Conservation (phyloP, 306 rosid species). For the Lagenaria siceraria region DNA sequence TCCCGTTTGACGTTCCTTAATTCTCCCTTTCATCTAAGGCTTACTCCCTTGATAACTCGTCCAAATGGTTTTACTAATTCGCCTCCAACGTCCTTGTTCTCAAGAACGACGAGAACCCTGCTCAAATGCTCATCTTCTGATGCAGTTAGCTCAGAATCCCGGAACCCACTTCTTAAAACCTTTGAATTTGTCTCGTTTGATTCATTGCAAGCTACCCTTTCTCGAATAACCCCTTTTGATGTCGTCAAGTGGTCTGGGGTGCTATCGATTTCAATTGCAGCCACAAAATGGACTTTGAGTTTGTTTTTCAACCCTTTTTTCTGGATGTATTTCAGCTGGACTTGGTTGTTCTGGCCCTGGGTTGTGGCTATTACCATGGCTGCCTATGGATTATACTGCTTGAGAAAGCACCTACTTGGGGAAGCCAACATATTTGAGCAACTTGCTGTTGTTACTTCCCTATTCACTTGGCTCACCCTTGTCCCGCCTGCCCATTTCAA, state of each 20-base stretch:
- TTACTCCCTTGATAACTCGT: constrained; percentile 15
- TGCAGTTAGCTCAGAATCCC: constrained; percentile 34
- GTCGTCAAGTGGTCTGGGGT: constrained; percentile 62
- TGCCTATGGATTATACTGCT: constrained; percentile 55
- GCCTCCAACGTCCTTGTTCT: constrained; percentile 8
- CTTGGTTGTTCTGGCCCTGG: constrained; percentile 97
- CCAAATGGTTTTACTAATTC: constrained; percentile 15
- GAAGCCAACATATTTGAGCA: constrained; percentile 73
- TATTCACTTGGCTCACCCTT: constrained; percentile 89
- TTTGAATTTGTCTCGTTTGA: constrained; percentile 37
- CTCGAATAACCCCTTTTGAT: constrained; percentile 56
- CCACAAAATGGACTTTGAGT: constrained; percentile 52
- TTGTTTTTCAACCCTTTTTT: constrained; percentile 60
- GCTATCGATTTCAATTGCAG: constrained; percentile 41
- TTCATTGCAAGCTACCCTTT: constrained; percentile 34
- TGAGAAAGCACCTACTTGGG: constrained; percentile 43
- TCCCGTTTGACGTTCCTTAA: constrained; percentile 6
- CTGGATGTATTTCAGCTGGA: constrained; percentile 98
- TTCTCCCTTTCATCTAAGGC: constrained; percentile 18
- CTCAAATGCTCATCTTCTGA: constrained; percentile 38
- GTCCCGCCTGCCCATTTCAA: constrained; percentile 79
- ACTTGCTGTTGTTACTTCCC: constrained; percentile 59
- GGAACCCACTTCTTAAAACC: constrained; percentile 31
- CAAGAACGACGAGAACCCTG: constrained; percentile 20
- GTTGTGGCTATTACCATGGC: constrained; percentile 36